Evolutionary conservation across 768 basidiomycete genomes (phyloP), one percentile per base, ranked within the genome.

Genomic region (Calocybe indica): DNA sequence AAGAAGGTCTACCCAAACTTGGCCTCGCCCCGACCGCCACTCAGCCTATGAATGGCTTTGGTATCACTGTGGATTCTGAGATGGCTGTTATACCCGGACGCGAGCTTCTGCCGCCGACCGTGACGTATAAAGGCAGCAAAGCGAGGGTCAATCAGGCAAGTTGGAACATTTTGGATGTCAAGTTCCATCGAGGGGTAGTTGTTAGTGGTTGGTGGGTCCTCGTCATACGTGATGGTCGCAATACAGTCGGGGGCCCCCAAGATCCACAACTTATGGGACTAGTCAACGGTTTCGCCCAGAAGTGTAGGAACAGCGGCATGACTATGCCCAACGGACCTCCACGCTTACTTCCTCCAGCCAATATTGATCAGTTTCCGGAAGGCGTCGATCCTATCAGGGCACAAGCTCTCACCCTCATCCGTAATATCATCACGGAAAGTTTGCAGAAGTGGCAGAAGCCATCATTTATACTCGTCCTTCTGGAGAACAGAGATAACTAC

Each of bases 81-180:
- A 86, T 92, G 85, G 61, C 78, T 0, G 70, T 74, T 6, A 61
- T 88, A 3, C 87, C 87, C 1, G 82, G 62, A 2, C 78, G 89
- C 11, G 75, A 85, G 49, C 75, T 92, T 1, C 67, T 65, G 0
- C 64, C 83, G 0, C 90, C 90, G 0, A 50, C 52, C 1, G 56
- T 91, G 43, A 66, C 67, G 2, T 92, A 92, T 57, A 67, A 62
- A 34, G 62, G 54, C 4, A 80, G 78, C 1, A 61, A 56, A 15
- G 58, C 68, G 2, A 71, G 64, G 10, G 74, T 80, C 5, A 65
- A 56, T 33, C 77, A 83, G 31, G 90, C 82, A 0, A 75, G 78
- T 35, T 92, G 89, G 89, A 91, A 91, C 52, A 82, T 90, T 45
- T 59, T 83, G 32, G 72, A 83, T 15, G 82, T 85, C 46, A 79